Conservation (phyloP, 2,329 filamentous ascomycete genomes). For the Neoarthrinium moseri region DNA sequence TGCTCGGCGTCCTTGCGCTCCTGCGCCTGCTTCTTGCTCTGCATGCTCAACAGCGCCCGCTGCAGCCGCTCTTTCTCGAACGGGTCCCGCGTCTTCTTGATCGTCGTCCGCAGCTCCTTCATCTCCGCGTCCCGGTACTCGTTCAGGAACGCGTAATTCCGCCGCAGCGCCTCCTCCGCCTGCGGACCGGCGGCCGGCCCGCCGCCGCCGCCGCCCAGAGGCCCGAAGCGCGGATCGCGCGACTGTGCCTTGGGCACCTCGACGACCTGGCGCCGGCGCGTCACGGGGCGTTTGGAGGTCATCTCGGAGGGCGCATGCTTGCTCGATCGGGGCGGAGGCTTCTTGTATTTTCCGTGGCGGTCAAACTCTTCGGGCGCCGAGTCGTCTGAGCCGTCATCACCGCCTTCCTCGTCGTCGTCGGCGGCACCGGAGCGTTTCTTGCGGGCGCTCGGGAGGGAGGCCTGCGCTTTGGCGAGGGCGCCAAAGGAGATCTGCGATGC, state of each 20-base stretch:
- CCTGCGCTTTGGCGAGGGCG: conserved; percentile 84
- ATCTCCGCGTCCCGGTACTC: conserved; percentile 87
- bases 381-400: conserved; percentile 7
- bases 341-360: conserved; percentile 24
- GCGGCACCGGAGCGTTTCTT: conserved; percentile 23
- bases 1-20: conserved; percentile 68
- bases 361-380: conserved; percentile 34
- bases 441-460: conserved; percentile 50
- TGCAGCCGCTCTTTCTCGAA: conserved; percentile 67
- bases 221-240: conserved; percentile 89
- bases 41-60: conserved; percentile 72
- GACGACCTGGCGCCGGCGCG: conserved; percentile 74
- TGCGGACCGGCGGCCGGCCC: conserved; percentile 32
- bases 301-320: conserved; percentile 89
- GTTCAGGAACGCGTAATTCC: conserved; percentile 84
- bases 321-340: conserved; percentile 52
- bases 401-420: conserved; percentile 24
- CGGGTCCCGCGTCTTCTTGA: conserved; percentile 51
- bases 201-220: conserved; percentile 57
- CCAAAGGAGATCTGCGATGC: conserved; percentile 76
- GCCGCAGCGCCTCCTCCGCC: conserved; percentile 60
- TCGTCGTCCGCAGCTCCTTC: conserved; percentile 64
- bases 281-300: conserved; percentile 80
- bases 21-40: conserved; percentile 72
- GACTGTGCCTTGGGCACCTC: conserved; percentile 54